phyloP scores from a whole-genome alignment of 2,329 filamentous ascomycete genomes.

The Pleurostoma richardsiae region DNA sequence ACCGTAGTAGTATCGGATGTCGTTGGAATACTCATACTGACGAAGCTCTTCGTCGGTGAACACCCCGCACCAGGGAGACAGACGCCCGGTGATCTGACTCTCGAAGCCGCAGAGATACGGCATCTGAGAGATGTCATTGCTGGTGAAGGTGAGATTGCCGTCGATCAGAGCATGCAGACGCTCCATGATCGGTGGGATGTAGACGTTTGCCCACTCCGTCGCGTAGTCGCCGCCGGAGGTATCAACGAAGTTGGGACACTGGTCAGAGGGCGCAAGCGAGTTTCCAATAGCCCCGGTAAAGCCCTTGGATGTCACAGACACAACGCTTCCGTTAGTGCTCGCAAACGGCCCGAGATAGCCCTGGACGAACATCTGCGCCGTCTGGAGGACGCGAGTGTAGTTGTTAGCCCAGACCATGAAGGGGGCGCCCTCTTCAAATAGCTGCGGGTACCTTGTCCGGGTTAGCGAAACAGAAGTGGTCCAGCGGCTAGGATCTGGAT shows the following conservation, averaged over 20 bases:
- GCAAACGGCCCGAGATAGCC: slow-evolving; percentile 56
- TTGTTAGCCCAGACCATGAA: slow-evolving; percentile 63
- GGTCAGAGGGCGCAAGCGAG: slow-evolving; percentile 57
- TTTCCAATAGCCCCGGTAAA: slow-evolving; percentile 50
- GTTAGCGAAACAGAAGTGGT: slow-evolving; percentile 24
- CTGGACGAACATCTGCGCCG: slow-evolving; percentile 54
- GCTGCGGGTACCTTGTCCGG: slow-evolving; percentile 33
- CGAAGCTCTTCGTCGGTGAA: slow-evolving; percentile 58
- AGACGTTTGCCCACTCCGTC: slow-evolving; percentile 42
- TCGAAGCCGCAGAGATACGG: slow-evolving; percentile 70
- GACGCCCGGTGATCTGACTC: slow-evolving; percentile 57
- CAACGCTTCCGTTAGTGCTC: slow-evolving; percentile 46
- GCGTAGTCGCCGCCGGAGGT: slow-evolving; percentile 41
- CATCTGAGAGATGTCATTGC: slow-evolving; percentile 50
- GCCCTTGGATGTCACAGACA: slow-evolving; percentile 53
- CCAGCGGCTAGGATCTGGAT: slow-evolving; percentile 47
- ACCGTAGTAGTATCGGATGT: slow-evolving; percentile 65
- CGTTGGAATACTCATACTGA: slow-evolving; percentile 63
- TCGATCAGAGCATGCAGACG: slow-evolving; percentile 49
- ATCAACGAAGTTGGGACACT: slow-evolving; percentile 55
- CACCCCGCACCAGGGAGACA: slow-evolving; percentile 58
- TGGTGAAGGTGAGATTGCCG: slow-evolving; percentile 49
- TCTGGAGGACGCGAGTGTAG: slow-evolving; percentile 59
- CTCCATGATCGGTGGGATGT: slow-evolving; percentile 45
- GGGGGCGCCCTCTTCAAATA: slow-evolving; percentile 41